Evolutionary conservation across 805 yeast species (phyloP), one percentile per base, ranked within the genome.

Genomic region (Saccharomyces kudriavzevii): DNA sequence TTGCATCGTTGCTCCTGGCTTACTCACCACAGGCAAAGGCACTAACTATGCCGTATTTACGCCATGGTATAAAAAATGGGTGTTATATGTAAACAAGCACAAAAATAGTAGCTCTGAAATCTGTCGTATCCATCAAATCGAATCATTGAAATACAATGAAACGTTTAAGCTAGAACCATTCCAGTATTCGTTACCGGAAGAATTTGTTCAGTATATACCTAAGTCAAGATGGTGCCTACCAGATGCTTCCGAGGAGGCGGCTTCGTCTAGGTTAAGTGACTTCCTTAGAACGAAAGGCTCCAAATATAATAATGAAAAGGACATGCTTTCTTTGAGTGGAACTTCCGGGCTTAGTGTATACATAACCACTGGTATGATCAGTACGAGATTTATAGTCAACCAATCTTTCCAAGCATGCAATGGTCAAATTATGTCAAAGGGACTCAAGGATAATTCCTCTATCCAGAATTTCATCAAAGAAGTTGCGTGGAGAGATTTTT

Each of bases 401-500:
- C 64, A 64, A 54, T 62, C 73, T 17, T 58, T 67, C n/a, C 64
- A 52, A 53, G 30, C 29, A 17, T 68, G 59, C 55, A 63, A 31
- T 5, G 58, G 62, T 35, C 65, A 54, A 17, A 40, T 61, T 27
- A 55, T 60, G 48, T 56, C 57, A 11, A 56, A 58, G 49, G 58
- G 59, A 50, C 53, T 64, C 48, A 58, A 61, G 43, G 72, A 71
- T 22, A 69, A 71, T 46, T 57, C 61, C 5, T 75, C 79, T 4
- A 59, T 70, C 17, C 70, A 72, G 24, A 74, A 74, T 47, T 81
- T 77, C 69, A 69, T 79, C 28, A 72, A 83, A 40, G 83, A 81
- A 60, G 70, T 81, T 9, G 80, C 84, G 0, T 81, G 83, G 80
- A 72, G 84, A 59, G 85, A 81, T 59, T 80, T 79, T 54, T 80